Base-by-base conservation (phyloP, 208 protist genomes). In the Leishmania turanica region DNA sequence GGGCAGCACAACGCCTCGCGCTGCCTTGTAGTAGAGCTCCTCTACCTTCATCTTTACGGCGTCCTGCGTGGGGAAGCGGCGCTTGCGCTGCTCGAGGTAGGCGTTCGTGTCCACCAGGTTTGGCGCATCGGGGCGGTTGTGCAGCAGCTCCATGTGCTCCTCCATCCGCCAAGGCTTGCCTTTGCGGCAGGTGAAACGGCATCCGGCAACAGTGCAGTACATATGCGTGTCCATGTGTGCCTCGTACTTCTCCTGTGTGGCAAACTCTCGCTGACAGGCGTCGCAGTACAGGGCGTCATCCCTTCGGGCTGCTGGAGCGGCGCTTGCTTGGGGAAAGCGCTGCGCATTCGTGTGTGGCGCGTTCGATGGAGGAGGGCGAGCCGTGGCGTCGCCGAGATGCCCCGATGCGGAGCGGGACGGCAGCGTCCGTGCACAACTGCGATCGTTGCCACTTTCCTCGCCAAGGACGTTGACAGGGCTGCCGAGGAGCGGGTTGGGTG, bases 21-120 rank as follows among this genome's bases (percentile, higher is more conserved):
- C 86, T 31, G 91, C 93, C 80, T 94, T 92, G 84, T 96, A 97
- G 78, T 95, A 96, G 7, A 97, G 82, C 84, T 98, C 95, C 88
- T 97, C 92, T 47, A 97, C 91, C 82, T 96, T 96, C 21, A 83
- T 65, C 77, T 92, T 88, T 8, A 97, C 90, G 4, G 83, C 82
- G 42, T 96, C 91, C 62, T 93, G 80, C 21, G 95, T 97, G n/a
- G 95, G 95, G 75, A 95, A 98, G 78, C 92, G 92, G 13, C 74
- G 37, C 51, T 82, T 83, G 49, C 95, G 95, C 82, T 96, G 91
- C 13, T 83, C 83, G 47, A 96, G 79, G 80, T 98, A 98, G 58
- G 77, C 66, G 24, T 53, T 69, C 45, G 86, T 87, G 85, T 98
- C 92, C 37, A 77, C 89, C 45, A 98, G 89, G 78, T 96, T 88